Conservation (phyloP, 768 basidiomycete species). For the Pleurotus platypus region DNA sequence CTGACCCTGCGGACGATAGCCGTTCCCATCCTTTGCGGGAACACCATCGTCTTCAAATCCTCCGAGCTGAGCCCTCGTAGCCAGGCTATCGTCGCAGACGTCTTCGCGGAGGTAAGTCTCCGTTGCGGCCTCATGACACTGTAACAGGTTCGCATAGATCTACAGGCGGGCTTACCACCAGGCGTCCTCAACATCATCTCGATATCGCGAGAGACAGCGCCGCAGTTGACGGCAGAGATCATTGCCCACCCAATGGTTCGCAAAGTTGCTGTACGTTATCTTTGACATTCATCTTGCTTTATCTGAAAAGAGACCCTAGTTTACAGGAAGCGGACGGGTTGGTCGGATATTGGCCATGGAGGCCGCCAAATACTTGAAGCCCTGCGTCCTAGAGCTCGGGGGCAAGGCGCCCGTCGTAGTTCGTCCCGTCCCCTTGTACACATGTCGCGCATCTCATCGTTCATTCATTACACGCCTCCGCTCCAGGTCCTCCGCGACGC, state of each 20-base stretch:
- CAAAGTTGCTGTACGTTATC: constrained; percentile 26
- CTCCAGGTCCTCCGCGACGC: constrained; percentile 20
- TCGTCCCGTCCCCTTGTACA: constrained; percentile 12
- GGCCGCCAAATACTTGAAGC: constrained; percentile 55
- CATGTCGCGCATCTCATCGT: no score
- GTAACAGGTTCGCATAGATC: not conserved
- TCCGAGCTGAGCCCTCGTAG: constrained; percentile 48
- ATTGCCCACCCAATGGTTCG: constrained; percentile 25
- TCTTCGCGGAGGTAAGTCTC: constrained; percentile 35
- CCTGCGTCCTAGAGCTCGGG: constrained; percentile 53
- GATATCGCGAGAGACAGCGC: no score
- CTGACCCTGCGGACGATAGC: constrained; percentile 43
- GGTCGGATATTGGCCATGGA: constrained; percentile 50
- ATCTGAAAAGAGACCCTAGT: constrained; percentile 24
- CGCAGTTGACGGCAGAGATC: no score
- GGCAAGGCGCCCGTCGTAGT: constrained; percentile 53
- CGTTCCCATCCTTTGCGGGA: constrained; percentile 49
- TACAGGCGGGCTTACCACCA: constrained; percentile 49
- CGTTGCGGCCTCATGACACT: not conserved
- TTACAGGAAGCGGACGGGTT: constrained; percentile 54
- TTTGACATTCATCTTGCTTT: not conserved
- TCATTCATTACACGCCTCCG: no score
- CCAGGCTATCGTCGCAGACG: constrained; percentile 41
- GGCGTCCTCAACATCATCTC: constrained; percentile 25
- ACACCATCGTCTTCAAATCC: constrained; percentile 50